Evolutionary conservation across 225 moss, liverwort and hornwort species (phyloP).

Genomic region (Bryum argenteum): DNA sequence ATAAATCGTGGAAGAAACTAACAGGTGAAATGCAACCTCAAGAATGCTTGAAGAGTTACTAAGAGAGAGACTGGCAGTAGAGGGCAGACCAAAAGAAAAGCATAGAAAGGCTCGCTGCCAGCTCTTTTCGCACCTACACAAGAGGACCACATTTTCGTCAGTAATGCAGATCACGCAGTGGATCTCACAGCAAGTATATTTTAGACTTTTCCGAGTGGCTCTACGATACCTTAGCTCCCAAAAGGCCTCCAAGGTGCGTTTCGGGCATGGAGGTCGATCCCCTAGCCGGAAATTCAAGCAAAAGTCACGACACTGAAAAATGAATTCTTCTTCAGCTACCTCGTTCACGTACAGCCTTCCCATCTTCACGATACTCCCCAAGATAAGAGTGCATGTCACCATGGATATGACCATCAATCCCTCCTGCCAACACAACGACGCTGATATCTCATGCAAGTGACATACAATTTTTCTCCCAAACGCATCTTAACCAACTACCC

Average conservation of each 20-base stretch:
- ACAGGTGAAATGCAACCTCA: neutral
- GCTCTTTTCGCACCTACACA: conserved; percentile 55
- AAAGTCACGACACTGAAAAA: conserved; percentile 59
- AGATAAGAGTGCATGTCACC: conserved; percentile 65
- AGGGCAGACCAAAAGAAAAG: conserved; percentile 61
- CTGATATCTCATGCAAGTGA: neutral
- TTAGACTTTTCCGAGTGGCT: conserved; percentile 23
- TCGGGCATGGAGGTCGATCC: conserved; percentile 61
- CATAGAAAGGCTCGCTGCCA: conserved; percentile 61
- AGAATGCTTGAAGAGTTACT: conserved; percentile 6
- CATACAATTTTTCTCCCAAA: neutral
- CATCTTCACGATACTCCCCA: conserved; percentile 58
- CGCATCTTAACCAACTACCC: neutral
- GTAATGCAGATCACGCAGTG: conserved; percentile 11
- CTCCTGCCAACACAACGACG: conserved; percentile 44
- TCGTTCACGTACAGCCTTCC: conserved; percentile 62
- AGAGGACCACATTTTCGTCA: conserved; percentile 29
- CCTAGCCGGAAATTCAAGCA: conserved; percentile 52
- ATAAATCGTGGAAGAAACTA: conserved; percentile 2
- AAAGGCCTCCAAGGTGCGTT: conserved; percentile 62
- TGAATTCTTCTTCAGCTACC: conserved; percentile 60
- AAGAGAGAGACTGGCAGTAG: conserved; percentile 21
- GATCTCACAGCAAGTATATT: conserved; percentile 5
- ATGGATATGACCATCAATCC: conserved; percentile 65
- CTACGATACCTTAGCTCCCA: conserved; percentile 57